These are phyloP conservation scores for Saccharomyces mikatae DNA, from an alignment of 805 yeast genomes.

Conservation along the genomic window DNA sequence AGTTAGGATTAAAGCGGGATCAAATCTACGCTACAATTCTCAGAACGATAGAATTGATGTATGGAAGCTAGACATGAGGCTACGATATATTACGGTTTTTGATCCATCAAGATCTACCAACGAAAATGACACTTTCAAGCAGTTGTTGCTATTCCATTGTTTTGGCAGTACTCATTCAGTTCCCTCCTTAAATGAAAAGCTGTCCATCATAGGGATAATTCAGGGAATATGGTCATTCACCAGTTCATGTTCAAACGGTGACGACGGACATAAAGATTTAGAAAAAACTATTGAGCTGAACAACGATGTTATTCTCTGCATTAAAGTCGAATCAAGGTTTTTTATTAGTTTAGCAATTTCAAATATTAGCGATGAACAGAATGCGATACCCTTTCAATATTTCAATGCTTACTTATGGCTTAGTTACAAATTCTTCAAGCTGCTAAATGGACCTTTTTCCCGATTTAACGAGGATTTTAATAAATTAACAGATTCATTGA, in stretches of 20 bases:
- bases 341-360: conserved; percentile 22
- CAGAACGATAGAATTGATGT: background rate
- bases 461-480: conserved; percentile 19
- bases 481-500: conserved; percentile 21
- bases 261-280: conserved; percentile 6
- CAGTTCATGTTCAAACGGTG: conserved; percentile 7
- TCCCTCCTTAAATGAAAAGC: conserved; percentile 27
- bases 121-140: conserved; percentile 29
- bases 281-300: conserved; percentile 27
- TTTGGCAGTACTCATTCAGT: conserved; percentile 13
- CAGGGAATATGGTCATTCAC: conserved; percentile 34
- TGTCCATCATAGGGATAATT: conserved; percentile 36
- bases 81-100: conserved; percentile 31
- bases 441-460: conserved; percentile 19
- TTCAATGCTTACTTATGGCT: conserved; percentile 21
- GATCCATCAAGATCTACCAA: conserved; percentile 31
- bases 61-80: conserved; percentile 4
- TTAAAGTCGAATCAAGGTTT: conserved; percentile 25
- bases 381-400: conserved; percentile 22
- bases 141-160: conserved; percentile 31
- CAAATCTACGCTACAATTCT: background rate
- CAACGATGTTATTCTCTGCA: conserved; percentile 22
- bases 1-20: background rate
- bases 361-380: conserved; percentile 7
- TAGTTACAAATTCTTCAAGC: conserved; percentile 21